A percentile compares a stretch with the other conserved stretches of the same genome.
Evolutionary conservation across 2,329 filamentous ascomycete species (phyloP).

Genomic region (Aureobasidium sp.): DNA sequence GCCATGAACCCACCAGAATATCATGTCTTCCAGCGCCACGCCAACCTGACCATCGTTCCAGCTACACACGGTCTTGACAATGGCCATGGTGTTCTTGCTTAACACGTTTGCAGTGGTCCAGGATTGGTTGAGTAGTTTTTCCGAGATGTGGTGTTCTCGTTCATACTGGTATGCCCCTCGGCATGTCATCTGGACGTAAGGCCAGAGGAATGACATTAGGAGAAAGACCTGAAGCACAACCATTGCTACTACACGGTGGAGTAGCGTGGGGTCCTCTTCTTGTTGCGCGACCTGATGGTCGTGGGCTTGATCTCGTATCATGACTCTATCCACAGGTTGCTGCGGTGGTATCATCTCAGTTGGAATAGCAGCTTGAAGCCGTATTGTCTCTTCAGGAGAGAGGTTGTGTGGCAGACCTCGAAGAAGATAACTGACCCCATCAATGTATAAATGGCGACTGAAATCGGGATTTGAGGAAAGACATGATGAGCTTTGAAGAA

Average conservation of each 20-base stretch:
- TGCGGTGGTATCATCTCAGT: constrained; percentile 20
- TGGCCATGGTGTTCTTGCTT: constrained; percentile 44
- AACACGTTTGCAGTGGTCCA: constrained; percentile 48
- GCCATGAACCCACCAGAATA: constrained; percentile 56
- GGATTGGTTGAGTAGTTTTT: constrained; percentile 47
- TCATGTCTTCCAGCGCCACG: constrained; percentile 48
- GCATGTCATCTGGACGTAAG: constrained; percentile 52
- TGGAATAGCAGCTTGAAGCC: constrained; percentile 48
- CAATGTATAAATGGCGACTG: constrained; percentile 56
- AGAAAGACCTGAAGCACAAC: constrained; percentile 54
- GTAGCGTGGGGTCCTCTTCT: constrained; percentile 37
- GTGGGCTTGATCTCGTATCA: background rate
- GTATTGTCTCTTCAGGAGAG: constrained; percentile 46
- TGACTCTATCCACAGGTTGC: background rate
- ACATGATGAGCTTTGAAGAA: constrained; percentile 41
- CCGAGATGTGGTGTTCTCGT: constrained; percentile 57
- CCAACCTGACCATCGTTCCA: constrained; percentile 61
- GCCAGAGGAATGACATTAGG: constrained; percentile 52
- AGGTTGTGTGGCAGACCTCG: constrained; percentile 54
- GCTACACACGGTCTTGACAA: constrained; percentile 50
- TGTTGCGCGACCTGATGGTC: background rate
- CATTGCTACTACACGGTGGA: constrained; percentile 53
- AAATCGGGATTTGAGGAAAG: constrained; percentile 35
- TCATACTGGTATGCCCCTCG: constrained; percentile 55
- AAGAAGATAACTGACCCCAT: constrained; percentile 58